Base-by-base conservation (phyloP, 1,139 yeast species). In the Taphrina betulina region DNA sequence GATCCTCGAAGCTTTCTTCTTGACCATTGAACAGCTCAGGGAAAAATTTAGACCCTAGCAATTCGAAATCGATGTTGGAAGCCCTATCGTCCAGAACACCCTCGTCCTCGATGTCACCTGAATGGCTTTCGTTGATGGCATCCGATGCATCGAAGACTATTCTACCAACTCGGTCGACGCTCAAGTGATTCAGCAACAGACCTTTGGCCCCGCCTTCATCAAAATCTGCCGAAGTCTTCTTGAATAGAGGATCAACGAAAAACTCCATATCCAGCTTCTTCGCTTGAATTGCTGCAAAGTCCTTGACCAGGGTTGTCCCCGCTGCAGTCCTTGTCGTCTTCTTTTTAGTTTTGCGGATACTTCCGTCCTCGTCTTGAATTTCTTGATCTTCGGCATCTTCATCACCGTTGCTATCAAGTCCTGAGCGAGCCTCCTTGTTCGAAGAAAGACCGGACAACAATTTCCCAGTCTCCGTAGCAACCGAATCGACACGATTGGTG, bases 201-300 rank as follows among this genome's bases (percentile, higher is more conserved):
- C 95, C 85, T 65, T 84, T 87, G 7, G 96, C 90, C 3, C 97
- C 96, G 34, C 96, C 96, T 71, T 90, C 96, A 68, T 90, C 96
- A 65, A 89, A 90, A 60, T 89, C 96, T 0, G 95, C 87, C 50
- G 90, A 75, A 51, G 95, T 90, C 65, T 88, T 88, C 61, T 87
- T 84, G 70, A 90, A 88, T 52, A 90, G 74, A 0, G 96, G 96
- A 69, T 90, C 96, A 51, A 88, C 84, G 5, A 83, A 78, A 26
- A 86, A 71, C 63, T 86, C 95, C 61, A 84, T 82, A 53, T 88
- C 95, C 42, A 85, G 71, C 62, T 83, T 81, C 66, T 83, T 85
- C 60, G 85, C 75, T 62, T 73, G 74, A n/a, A 89, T 74, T 19
- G 78, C 71, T 3, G 79, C 82, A 65, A 85, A 85, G 17, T 76